Base-by-base conservation (phyloP, 495 filamentous ascomycete species). In the Neurospora sp. region DNA sequence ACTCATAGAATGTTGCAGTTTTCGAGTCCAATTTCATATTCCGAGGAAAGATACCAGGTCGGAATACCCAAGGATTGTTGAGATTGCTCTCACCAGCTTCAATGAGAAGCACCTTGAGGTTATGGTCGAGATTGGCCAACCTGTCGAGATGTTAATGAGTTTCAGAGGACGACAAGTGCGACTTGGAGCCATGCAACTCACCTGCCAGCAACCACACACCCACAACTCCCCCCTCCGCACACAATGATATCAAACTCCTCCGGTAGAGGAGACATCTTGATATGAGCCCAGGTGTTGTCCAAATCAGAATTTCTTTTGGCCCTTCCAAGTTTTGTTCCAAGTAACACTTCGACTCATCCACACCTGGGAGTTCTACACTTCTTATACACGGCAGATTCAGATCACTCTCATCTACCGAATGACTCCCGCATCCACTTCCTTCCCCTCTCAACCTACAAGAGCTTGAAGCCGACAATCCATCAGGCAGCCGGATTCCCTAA, bases 221-320 rank as follows among this genome's bases (percentile, higher is more conserved):
- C 91, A 73, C 88, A 86, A 74, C 90, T 91, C 38, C 86, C 83
- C 79, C 92, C 92, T 75, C 92, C 92, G 77, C 90, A 91, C 72
- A 95, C 90, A 76, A 95, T 94, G 74, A 95, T 93, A 78, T 95
- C 92, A 74, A 94, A 91, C 82, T 94, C 92, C 39, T 92, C 90
- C 24, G 88, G 88, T 59, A 89, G 74, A 34, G 82, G 79, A 70
- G 79, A 81, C 83, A 85, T 85, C 40, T 42, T 76, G 45, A 73
- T 37, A 62, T 10, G 34, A 7, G 9, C 21, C 43, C 36, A 31
- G 2, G n/a, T 48, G 19, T n/a, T 42, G 2, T 69, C 36, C 28
- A 34, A 28, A 15, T 72, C 4, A 10, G 24, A 40, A 9, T 43
- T 19, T n/a, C 4, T n/a, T 69, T 21, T 10, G 37, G 39, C 6